phyloP scores from a whole-genome alignment of 78 protist genomes.

The Polysphondylium violaceum region DNA sequence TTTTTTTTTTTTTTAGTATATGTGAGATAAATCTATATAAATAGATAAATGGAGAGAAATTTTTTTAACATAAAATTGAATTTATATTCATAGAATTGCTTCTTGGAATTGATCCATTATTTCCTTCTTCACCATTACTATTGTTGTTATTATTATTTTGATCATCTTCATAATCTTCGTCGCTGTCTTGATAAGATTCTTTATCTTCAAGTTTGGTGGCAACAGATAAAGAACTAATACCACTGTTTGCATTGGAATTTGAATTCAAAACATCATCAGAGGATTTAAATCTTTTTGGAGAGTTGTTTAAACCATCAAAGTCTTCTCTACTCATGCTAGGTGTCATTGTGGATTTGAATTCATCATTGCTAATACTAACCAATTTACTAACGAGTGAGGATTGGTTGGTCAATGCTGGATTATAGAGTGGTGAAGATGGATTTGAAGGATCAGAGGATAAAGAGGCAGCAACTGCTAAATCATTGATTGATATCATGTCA shows the following conservation, averaged over 20 bases:
- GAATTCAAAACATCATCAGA: background rate
- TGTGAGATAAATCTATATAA: background rate
- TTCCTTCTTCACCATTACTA: background rate
- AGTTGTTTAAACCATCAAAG: background rate
- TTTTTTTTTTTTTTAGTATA: no score
- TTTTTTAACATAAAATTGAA: conserved; percentile 36
- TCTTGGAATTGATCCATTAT: background rate
- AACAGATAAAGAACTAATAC: background rate
- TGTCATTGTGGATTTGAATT: no score
- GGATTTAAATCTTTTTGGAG: background rate
- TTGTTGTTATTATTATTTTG: background rate
- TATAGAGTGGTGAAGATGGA: background rate
- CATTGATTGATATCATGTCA: conserved; percentile 13
- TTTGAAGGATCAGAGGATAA: conserved; percentile 7
- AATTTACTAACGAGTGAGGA: no score
- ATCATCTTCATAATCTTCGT: background rate
- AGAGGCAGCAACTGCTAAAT: conserved; percentile 34
- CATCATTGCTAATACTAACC: no score
- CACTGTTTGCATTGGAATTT: background rate
- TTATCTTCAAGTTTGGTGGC: no score
- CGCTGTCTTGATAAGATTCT: background rate
- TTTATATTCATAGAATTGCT: conserved; percentile 29
- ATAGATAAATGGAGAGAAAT: conserved; percentile 6
- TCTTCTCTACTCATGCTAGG: no score
- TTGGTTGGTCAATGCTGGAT: background rate